These are phyloP conservation scores for Daldinia concentrica DNA, from an alignment of 495 filamentous ascomycete species.

Conservation along the genomic window DNA sequence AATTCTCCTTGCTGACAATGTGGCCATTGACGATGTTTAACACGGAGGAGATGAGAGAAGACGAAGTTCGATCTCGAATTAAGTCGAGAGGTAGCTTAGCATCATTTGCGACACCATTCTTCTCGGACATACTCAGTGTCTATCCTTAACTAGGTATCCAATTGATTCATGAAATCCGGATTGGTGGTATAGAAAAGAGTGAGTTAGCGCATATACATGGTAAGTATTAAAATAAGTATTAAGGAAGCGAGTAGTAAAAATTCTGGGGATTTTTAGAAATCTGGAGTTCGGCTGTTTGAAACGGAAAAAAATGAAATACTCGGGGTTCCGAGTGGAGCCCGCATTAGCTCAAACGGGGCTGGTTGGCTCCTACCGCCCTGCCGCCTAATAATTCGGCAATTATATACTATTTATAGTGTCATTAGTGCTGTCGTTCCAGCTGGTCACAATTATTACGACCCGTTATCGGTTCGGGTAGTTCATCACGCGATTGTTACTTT, in stretches of 20 bases:
- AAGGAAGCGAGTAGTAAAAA: too few relatives aligned
- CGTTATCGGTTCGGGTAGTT: neutral
- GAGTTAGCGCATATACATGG: conserved; percentile 7
- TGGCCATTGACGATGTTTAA: conserved; percentile 38
- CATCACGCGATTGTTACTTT: neutral
- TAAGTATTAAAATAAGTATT: too few relatives aligned
- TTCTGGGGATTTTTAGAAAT: neutral
- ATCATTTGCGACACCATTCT: conserved; percentile 44
- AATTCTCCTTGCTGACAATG: conserved; percentile 37
- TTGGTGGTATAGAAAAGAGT: neutral
- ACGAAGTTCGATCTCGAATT: conserved; percentile 36
- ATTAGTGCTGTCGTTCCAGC: neutral
- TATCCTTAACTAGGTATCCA: conserved; percentile 7
- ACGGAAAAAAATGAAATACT: conserved; percentile 5
- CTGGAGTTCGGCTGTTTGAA: conserved; percentile 9
- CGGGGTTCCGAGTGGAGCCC: conserved; percentile 8
- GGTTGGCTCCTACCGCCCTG: neutral
- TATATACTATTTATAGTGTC: conserved; percentile 4
- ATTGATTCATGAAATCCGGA: conserved; percentile 10
- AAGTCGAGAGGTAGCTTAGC: conserved; percentile 42
- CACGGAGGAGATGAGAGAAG: conserved; percentile 41
- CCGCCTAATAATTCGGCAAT: conserved; percentile 17
- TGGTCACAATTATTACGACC: neutral
- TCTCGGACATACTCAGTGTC: conserved; percentile 42
- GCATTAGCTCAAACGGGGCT: neutral